Conservation (phyloP, 129 eudicot genomes). For the Lactuca sativa region DNA sequence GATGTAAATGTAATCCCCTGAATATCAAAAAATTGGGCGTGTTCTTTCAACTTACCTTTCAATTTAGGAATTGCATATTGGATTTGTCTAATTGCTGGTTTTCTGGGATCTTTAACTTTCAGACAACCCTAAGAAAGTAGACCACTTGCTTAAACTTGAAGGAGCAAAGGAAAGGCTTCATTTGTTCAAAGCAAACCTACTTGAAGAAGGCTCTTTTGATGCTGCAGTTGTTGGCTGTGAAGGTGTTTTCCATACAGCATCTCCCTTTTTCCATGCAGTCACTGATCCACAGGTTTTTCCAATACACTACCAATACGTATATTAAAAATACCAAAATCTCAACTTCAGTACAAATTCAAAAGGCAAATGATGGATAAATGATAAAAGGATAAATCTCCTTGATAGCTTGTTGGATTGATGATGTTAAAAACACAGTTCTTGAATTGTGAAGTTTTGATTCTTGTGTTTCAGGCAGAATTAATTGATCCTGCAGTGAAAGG, state of each 20-base stretch:
- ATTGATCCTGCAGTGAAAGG: slow-evolving; percentile 92
- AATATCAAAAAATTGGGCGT: too few species aligned
- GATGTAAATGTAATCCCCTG: too few species aligned
- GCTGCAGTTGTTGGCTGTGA: slow-evolving; percentile 47
- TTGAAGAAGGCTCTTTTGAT: slow-evolving; percentile 49
- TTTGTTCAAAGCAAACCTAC: slow-evolving; percentile 39
- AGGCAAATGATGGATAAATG: too few species aligned
- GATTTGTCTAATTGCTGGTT: too few species aligned
- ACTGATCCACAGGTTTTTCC: slow-evolving; percentile 42
- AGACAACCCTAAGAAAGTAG: slow-evolving; percentile 55
- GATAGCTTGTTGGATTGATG: too few species aligned
- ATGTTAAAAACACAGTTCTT: too few species aligned
- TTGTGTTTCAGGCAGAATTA: slow-evolving; percentile 58
- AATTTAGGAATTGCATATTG: too few species aligned
- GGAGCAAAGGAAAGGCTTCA: slow-evolving; percentile 77
- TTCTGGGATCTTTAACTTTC: slow-evolving; percentile 6
- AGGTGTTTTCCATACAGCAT: slow-evolving; percentile 51
- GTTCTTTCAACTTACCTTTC: too few species aligned
- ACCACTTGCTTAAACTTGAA: slow-evolving; percentile 58
- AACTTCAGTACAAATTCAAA: too few species aligned
- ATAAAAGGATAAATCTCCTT: too few species aligned
- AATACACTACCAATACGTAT: neutral
- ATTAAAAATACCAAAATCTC: too few species aligned
- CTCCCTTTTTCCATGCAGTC: slow-evolving; percentile 39
- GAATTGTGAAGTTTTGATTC: too few species aligned